Conservation (phyloP, 1,284 basidiomycete genomes). For the Moesziomyces globuligerus region DNA sequence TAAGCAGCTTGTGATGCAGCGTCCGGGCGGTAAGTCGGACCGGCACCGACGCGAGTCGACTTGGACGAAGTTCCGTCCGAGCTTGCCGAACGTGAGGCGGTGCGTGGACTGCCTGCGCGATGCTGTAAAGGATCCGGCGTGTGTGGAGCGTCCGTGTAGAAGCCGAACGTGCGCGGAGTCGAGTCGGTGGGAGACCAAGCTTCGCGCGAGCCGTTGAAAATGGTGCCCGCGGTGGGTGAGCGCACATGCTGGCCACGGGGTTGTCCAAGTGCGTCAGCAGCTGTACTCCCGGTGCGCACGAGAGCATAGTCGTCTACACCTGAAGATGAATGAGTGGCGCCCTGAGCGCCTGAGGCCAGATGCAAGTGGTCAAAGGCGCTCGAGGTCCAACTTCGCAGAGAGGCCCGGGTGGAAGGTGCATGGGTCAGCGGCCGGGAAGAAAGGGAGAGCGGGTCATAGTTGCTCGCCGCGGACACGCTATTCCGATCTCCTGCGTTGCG, state of each 20-base stretch:
- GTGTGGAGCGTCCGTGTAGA: slow-evolving; percentile 29
- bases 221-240: slow-evolving; percentile 2
- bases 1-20: slow-evolving; percentile 40
- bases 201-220: slow-evolving; percentile 16
- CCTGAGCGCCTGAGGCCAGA: slow-evolving; percentile 7
- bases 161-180: slow-evolving; percentile 17
- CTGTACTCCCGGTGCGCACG: slow-evolving; percentile 9
- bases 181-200: slow-evolving; percentile 30
- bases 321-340: slow-evolving; percentile 2
- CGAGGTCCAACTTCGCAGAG: slow-evolving; percentile 46
- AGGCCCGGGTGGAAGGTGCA: slow-evolving; percentile 23
- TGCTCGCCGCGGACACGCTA: slow-evolving; percentile 30
- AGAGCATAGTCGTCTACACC: slow-evolving; percentile 29
- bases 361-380: slow-evolving; percentile 29
- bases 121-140: slow-evolving; percentile 6
- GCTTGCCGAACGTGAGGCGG: slow-evolving; percentile 12
- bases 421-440: slow-evolving; percentile 21
- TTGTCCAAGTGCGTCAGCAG: slow-evolving; percentile 3
- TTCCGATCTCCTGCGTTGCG: slow-evolving; percentile 9
- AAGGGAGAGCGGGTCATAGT: slow-evolving; percentile 30
- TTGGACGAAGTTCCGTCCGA: slow-evolving; percentile 32
- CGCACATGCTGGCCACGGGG: slow-evolving; percentile 1
- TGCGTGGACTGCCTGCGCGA: slow-evolving; percentile 9
- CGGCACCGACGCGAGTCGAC: slow-evolving; percentile 31
- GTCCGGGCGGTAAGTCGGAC: slow-evolving; percentile 38